These are phyloP conservation scores for Mariannaea elegans DNA, from an alignment of 2,329 filamentous ascomycete species.

Conservation along the genomic window DNA sequence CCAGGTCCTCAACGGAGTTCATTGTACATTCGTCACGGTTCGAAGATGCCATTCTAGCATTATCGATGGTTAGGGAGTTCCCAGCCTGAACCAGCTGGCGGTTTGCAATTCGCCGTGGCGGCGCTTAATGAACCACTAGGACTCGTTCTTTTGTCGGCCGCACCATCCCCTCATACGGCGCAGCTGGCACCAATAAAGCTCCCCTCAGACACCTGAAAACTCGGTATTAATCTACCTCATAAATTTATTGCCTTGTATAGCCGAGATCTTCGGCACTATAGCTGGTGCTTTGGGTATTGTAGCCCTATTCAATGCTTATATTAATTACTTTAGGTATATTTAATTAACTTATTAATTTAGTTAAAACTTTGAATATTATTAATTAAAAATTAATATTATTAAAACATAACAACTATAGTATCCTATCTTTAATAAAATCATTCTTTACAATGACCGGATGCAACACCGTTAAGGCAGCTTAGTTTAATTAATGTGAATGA, in stretches of 20 bases:
- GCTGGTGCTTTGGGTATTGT: conserved; percentile 46
- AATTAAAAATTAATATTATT: too few species aligned
- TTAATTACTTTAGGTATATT: conserved; percentile 42
- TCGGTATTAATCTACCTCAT: not conserved
- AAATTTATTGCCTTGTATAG: not conserved
- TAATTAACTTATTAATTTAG: too few species aligned
- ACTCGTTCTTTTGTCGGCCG: not conserved
- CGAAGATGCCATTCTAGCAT: not conserved
- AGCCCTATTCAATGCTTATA: conserved; percentile 47
- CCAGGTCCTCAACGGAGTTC: not conserved
- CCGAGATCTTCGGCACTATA: conserved; percentile 30
- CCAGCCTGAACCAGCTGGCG: not conserved
- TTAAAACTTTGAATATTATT: too few species aligned
- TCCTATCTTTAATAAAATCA: too few species aligned
- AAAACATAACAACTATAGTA: too few species aligned
- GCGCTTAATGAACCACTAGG: not conserved
- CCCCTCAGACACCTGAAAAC: not conserved
- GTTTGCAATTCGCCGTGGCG: not conserved
- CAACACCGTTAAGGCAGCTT: too few species aligned
- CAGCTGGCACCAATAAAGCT: not conserved
- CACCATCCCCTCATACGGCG: not conserved
- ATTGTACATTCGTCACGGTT: not conserved
- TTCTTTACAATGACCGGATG: too few species aligned
- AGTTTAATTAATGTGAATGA: too few species aligned
- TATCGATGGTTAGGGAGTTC: not conserved